Base-by-base conservation (phyloP, 2,329 filamentous ascomycete species). In the Plectosphaerella sp. region DNA sequence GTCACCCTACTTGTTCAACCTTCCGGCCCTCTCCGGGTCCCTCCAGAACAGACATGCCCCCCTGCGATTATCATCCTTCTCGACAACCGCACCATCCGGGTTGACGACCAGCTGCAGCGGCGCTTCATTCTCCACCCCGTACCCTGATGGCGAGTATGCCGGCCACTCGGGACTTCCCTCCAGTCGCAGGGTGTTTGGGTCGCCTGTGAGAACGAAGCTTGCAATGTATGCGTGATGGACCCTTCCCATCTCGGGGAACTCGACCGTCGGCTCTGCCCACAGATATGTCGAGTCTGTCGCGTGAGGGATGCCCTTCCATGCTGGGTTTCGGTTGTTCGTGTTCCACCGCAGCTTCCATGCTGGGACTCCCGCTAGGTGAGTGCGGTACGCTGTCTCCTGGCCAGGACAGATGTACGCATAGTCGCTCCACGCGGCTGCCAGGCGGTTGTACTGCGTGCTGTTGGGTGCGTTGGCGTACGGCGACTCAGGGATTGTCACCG, bases 361-460 rank as follows among this genome's bases (percentile, higher is more conserved):
- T 0, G 70, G 68, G 0, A 67, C 63, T 0, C 61, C 62, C 4
- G 64, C 66, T 0, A 50, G 48, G 0, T 71, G 67, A 18, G 68
- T 59, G 58, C 71, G 63, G 37, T 70, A 64, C 1, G 73, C 71
- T 1, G 72, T 76, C 52, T 75, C 73, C 16, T 74, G 72, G 1
- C 67, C 68, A 0, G 73, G 66, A 22, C 72, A 76, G 14, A 72
- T 69, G 52, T 76, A 76, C 24, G 67, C 72, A 45, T 71, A 75
- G 57, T 76, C 74, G 11, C 67, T 68, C 66, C 67, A 71, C 0
- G 75, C 70, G 0, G 72, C 72, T 0, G 69, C 64, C 3, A 78
- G 48, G 3, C 75, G 70, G 35, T 74, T 61, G 50, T 71, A 78
- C 54, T 78, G 74, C 0, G 68, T 71, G 18, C 69, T 72, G 18